Evolutionary conservation across 345 rosid species (phyloP).

Genomic region (Clarkia xantiana): DNA sequence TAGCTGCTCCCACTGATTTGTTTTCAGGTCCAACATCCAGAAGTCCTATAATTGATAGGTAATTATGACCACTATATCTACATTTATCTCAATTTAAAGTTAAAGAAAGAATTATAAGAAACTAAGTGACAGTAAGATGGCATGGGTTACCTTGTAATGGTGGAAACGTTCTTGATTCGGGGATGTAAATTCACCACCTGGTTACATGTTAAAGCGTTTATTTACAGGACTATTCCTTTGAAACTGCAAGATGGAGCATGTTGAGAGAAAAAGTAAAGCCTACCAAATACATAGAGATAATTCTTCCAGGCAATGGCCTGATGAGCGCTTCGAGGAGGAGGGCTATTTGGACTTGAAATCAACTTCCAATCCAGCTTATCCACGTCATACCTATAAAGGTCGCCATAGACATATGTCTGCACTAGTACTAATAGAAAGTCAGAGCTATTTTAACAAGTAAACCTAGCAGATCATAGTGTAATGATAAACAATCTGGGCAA

Average conservation of each 20-base stretch:
- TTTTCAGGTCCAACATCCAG: conserved; percentile 86
- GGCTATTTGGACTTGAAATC: conserved; percentile 88
- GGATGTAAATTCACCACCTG: conserved; percentile 96
- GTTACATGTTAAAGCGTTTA: background rate
- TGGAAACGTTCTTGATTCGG: conserved; percentile 96
- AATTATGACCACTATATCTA: background rate
- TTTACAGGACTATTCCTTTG: background rate
- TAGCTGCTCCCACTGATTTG: conserved; percentile 91
- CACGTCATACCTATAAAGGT: conserved; percentile 72
- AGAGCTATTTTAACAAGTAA: background rate
- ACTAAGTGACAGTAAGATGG: too few species aligned
- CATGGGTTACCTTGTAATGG: conserved; percentile 66
- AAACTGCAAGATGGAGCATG: background rate
- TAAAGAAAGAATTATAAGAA: too few species aligned
- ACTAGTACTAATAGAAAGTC: conserved; percentile 13
- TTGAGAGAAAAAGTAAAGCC: conserved; percentile 2
- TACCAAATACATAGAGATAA: conserved; percentile 87
- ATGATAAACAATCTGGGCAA: background rate
- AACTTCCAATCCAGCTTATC: conserved; percentile 86
- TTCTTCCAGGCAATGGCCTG: conserved; percentile 97
- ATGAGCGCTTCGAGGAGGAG: conserved; percentile 97
- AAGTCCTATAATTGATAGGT: conserved; percentile 42
- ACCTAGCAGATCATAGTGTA: background rate
- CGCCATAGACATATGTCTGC: conserved; percentile 87
- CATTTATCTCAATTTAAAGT: background rate